Evolutionary conservation across 768 basidiomycete species (phyloP), one percentile per base, ranked within the genome.

Genomic region (Hericium erinaceus): DNA sequence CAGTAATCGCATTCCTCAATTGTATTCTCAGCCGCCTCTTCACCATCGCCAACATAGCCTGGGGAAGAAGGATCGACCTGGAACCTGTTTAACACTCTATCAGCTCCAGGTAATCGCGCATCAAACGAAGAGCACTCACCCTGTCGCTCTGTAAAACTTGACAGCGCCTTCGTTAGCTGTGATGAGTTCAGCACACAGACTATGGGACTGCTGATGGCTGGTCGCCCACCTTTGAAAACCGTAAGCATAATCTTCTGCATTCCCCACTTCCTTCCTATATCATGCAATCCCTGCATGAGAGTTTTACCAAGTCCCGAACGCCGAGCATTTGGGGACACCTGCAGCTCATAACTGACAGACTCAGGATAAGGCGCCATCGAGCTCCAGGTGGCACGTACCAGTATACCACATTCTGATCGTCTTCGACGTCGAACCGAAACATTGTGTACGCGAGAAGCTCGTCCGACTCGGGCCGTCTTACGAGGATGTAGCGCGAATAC

Each of bases 171-270:
- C 44, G 61, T 85, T 85, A 1, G 65, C 82, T 84, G 60, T 33
- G 26, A 38, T 12, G 13, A 11, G 50, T 48, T 38, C 61, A 56
- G 54, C 13, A 59, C 58, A 11, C 39, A 44, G 12, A 26, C 24
- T 16, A n/a, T 18, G 8, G 20, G 15, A 49, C 10, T 22, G 54
- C 61, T n/a, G 18, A 55, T 46, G 15, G 37, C 20, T 9, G 20
- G 24, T 20, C 37, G 58, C 70, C n/a, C 38, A 89, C 90, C 75
- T 77, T 82, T 84, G 62, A 92, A 77, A 1, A 83, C 87, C 0
- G 91, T 93, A 15, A 93, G 77, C 75, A 85, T 80, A 26, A 88
- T 68, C 65, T 85, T 90, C 40, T 80, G 70, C 84, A 92, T 87
- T 2, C 66, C 59, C 72, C 77, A 87, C 41, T 64, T 66, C 13